Evolutionary conservation across 305 asterid species (phyloP), one percentile per base, ranked within the genome.

Genomic region (Rubia occidens): DNA sequence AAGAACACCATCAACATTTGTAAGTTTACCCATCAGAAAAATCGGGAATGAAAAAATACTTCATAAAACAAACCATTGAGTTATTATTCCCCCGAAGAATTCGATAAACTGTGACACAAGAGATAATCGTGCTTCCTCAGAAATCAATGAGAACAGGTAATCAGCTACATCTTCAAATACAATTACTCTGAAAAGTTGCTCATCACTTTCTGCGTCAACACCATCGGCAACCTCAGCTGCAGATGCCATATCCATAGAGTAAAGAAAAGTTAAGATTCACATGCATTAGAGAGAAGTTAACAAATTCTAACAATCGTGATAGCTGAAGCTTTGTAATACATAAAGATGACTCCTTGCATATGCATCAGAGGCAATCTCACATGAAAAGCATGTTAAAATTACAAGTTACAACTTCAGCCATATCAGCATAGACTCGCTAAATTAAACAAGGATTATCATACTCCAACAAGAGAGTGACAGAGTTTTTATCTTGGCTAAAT

Each of bases 111-210:
- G 97, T 64, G 83, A 76, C 37, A 88, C 83, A 13, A 91, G 83
- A 75, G 99, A 91, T 72, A 83, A 66, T 14, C 85, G 93, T 60
- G 95, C 96, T 78, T 87, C 96, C 84, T 81, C 85, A 45, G 99
- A 86, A 76, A 71, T 81, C 75, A 91, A 66, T n/a, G 99, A 91
- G 88, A 91, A 94, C 75, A 91, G 75, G 75, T 84, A 88, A 73
- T 89, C 99, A 74, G 88, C 74, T 80, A 94, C 90, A 68, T 94
- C 99, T 82, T 94, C 99, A 71, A 75, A 89, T 73, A 87, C 64
- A 81, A 91, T 82, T 69, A 80, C 82, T 80, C 96, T 81, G 80
- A 85, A 80, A 70, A 91, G 91, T 79, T 92, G 95, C 56, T 87
- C 96, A 74, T 90, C 96, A 29, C 78, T 89, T 72, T 79, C 91